Evolutionary conservation across 1,139 yeast genomes (phyloP).

Genomic region (Saccharomyces pastorianus): DNA sequence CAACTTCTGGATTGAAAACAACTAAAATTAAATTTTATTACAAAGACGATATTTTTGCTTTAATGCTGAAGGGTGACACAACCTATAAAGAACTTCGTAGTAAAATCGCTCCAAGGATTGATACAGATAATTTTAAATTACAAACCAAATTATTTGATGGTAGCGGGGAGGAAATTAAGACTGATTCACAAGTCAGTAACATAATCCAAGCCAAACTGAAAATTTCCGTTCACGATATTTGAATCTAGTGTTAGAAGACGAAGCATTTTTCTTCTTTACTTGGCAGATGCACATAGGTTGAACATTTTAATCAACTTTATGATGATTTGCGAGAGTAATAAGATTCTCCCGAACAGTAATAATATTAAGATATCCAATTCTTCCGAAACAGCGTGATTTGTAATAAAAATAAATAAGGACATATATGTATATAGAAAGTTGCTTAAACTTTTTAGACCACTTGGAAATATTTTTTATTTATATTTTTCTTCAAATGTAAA

Average conservation of each 20-base stretch:
- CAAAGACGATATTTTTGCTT: constrained; percentile 85
- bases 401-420: not conserved
- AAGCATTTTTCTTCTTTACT: not conserved
- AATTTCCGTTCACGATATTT: constrained; percentile 29
- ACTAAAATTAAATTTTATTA: constrained; percentile 75
- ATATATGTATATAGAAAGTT: not conserved
- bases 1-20: constrained; percentile 24
- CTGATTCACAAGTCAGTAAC: constrained; percentile 30
- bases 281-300: not conserved
- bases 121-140: constrained; percentile 32
- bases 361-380: not conserved
- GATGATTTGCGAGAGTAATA: not conserved
- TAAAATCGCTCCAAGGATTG: constrained; percentile 59
- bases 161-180: constrained; percentile 29
- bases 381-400: not conserved
- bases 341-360: not conserved
- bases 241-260: constrained; percentile 2
- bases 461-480: not conserved
- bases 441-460: not conserved
- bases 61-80: constrained; percentile 59
- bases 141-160: constrained; percentile 28
- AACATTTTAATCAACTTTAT: not conserved
- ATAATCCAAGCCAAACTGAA: constrained; percentile 33
- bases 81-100: constrained; percentile 53
- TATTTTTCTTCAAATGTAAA: not conserved